Percentiles rank a stretch among this genome's conserved stretches.
These are phyloP conservation scores for Paramecium primaurelia DNA, from an alignment of 73 alveolate genomes.

Conservation along the genomic window DNA sequence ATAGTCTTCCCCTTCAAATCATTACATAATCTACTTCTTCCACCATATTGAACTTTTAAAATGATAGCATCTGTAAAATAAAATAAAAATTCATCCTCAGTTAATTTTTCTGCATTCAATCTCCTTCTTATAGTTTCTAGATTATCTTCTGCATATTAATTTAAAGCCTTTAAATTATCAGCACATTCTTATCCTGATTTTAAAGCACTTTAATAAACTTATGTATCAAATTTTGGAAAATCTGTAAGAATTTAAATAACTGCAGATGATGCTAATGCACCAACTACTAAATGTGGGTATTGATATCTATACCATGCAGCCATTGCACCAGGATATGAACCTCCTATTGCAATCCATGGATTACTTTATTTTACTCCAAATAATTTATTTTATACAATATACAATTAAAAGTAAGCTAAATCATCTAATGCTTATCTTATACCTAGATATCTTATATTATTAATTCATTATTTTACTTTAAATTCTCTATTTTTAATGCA, in stretches of 20 bases:
- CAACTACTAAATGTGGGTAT: slow-evolving; percentile 70
- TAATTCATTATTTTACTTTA: not conserved
- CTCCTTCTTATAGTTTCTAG: not conserved
- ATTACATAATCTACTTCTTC: slow-evolving; percentile 29
- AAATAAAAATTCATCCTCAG: slow-evolving; percentile 45
- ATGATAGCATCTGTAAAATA: slow-evolving; percentile 43
- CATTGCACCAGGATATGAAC: slow-evolving; percentile 78
- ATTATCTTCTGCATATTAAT: not conserved
- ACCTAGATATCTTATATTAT: not conserved
- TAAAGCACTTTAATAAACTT: not conserved
- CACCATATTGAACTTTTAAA: slow-evolving; percentile 43
- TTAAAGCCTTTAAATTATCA: not conserved
- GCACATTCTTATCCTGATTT: slow-evolving; percentile 27
- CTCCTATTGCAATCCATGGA: slow-evolving; percentile 66
- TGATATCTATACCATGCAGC: slow-evolving; percentile 73
- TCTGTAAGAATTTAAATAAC: slow-evolving; percentile 28
- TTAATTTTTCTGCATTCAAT: not conserved
- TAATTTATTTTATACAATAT: not conserved
- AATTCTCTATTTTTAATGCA: slow-evolving; percentile 44
- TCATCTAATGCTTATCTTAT: slow-evolving; percentile 74
- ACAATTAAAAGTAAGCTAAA: slow-evolving; percentile 60
- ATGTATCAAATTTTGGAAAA: slow-evolving; percentile 27
- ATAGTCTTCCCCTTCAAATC: not conserved
- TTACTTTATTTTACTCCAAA: not conserved
- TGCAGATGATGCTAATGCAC: slow-evolving; percentile 76